Base-by-base conservation (phyloP, 306 rosid species). In the Corylus avellana region DNA sequence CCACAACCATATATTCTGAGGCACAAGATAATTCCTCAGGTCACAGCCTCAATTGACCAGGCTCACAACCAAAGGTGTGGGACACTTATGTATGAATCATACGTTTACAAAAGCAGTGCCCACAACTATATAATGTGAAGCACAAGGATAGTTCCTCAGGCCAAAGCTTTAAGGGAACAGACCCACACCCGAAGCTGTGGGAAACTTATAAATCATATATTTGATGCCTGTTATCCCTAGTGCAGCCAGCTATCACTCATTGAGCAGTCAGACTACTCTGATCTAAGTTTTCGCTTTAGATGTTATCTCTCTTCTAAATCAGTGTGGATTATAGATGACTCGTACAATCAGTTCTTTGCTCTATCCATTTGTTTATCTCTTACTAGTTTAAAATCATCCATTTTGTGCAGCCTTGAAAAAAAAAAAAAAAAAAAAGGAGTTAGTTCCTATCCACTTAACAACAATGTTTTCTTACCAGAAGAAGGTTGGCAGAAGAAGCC, bases 401-500 rank as follows among this genome's bases (percentile, higher is more conserved):
- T 53, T n/a, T 51, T 53, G 11, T 49, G 32, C 25, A 77, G 48
- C 49, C 35, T 22, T 22, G 25, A 11, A 7, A 50, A 32, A 32
- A 32, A 32, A 32, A 29, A 29, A 29, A 44, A 77, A 63, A 48
- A 72, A 58, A 48, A 69, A 72, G 70, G 63, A 44, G 56, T 14
- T 76, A 74, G 42, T 72, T 10, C 67, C 82, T 56, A 83, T 68
- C 67, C 56, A 73, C 50, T 25, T 17, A 69, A 79, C 48, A 78
- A 78, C 75, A 69, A 67, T 73, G n/a, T 62, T 44, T 76, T 74
- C 70, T 77, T 91, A 93, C 99, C 97, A 87, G 86, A 73, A 93
- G 93, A 79, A 95, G 97, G 47, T 85, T 85, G 81, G 84, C 61
- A 78, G 94, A 85, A 78, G 92, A 87, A 83, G 82, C 91, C 83